Conservation (phyloP, 805 yeast genomes). For the Sporopachydermia quercuum region DNA sequence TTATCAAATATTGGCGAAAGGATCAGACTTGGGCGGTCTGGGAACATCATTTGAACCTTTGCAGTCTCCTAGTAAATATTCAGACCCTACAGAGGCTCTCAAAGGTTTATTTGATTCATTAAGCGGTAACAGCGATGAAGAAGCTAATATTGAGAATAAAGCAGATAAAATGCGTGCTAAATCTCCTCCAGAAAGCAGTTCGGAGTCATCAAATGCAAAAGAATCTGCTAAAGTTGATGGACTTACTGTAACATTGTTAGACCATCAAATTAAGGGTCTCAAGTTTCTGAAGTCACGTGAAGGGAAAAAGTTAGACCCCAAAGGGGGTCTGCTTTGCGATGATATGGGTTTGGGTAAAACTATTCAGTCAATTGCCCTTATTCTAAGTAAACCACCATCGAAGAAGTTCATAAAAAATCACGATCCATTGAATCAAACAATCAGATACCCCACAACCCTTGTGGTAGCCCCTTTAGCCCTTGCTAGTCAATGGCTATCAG, state of each 20-base stretch:
- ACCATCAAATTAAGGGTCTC: conserved; percentile 34
- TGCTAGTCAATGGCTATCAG: conserved; percentile 26
- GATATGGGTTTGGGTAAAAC: conserved; percentile 91
- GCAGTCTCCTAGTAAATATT: background rate
- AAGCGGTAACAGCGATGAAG: conserved; percentile 3
- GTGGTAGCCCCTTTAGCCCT: conserved; percentile 29
- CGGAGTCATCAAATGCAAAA: background rate
- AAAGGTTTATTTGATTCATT: conserved; percentile 8
- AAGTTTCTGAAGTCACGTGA: conserved; percentile 27
- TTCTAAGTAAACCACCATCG: conserved; percentile 19
- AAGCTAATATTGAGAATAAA: conserved; percentile 3
- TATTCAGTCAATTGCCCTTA: conserved; percentile 56
- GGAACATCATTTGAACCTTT: background rate
- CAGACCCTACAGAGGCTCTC: conserved; percentile 7
- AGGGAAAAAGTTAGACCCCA: conserved; percentile 10
- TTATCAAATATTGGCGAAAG: background rate
- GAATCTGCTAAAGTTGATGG: conserved; percentile 21
- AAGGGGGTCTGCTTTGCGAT: conserved; percentile 63
- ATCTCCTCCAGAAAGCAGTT: conserved; percentile 2
- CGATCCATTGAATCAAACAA: conserved; percentile 1
- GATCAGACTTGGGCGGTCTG: no score
- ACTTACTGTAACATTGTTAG: conserved; percentile 22
- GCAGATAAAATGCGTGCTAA: background rate
- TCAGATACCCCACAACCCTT: conserved; percentile 17
- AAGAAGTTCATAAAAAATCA: conserved; percentile 3